Percentiles rank a stretch among this genome's conserved stretches.
Evolutionary conservation across 306 rosid species (phyloP).

Genomic region (Astragalus glycyphyllos): DNA sequence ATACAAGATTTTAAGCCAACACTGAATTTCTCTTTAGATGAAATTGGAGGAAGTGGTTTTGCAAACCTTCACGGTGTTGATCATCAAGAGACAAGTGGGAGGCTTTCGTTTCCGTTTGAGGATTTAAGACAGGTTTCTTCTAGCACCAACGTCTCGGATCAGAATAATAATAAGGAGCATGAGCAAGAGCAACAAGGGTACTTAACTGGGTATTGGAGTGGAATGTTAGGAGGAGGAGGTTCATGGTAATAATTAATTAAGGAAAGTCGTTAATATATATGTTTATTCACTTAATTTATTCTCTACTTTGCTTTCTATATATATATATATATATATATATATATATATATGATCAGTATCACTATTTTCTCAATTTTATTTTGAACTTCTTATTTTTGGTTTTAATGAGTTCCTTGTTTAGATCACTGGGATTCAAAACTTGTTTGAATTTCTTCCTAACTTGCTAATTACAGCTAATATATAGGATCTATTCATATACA

Average conservation of each 20-base stretch:
- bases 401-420: constrained; percentile 37
- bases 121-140: constrained; percentile 60
- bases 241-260: constrained; percentile 72
- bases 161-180: constrained; percentile 41
- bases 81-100: constrained; percentile 40
- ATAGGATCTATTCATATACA: no score
- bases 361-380: constrained; percentile 12
- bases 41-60: constrained; percentile 52
- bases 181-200: constrained; percentile 52
- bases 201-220: constrained; percentile 76
- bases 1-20: constrained; percentile 68
- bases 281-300: background rate
- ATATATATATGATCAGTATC: background rate
- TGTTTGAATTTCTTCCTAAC: no score
- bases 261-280: background rate
- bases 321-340: no score
- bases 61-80: constrained; percentile 39
- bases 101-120: constrained; percentile 68
- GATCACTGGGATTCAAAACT: no score
- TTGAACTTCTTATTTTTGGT: background rate
- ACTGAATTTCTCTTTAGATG: constrained; percentile 70
- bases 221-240: constrained; percentile 86
- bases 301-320: no score
- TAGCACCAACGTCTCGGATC: constrained; percentile 35
- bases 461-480: no score